These are phyloP conservation scores for Physcomitrellopsis africana DNA, from an alignment of 225 moss, liverwort and hornwort genomes.

Conservation along the genomic window DNA sequence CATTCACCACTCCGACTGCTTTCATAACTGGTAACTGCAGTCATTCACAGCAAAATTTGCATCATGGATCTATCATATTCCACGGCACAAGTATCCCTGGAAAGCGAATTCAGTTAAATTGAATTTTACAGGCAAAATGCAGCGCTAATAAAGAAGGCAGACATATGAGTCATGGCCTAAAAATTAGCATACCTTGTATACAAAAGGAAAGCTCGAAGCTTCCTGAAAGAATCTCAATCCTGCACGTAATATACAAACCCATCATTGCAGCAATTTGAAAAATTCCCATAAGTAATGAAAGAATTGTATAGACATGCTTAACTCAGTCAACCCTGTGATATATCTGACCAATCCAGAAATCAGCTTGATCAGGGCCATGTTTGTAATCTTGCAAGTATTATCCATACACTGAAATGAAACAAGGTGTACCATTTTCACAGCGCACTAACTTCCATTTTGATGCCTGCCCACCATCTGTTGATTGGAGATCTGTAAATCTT, in stretches of 20 bases:
- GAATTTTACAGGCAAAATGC: constrained; percentile 8
- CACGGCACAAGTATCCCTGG: not conserved
- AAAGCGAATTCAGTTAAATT: not conserved
- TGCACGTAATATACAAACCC: constrained; percentile 38
- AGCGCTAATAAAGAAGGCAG: constrained; percentile 20
- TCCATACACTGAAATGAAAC: constrained; percentile 16
- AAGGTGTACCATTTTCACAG: constrained; percentile 56
- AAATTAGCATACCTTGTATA: constrained; percentile 49
- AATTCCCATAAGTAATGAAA: not conserved
- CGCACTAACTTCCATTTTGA: constrained; percentile 62
- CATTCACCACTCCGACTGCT: constrained; percentile 79
- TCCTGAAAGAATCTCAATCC: constrained; percentile 64
- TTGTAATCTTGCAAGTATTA: constrained; percentile 3
- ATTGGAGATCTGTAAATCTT: constrained; percentile 37
- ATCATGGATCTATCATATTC: constrained; percentile 7
- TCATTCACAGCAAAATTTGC: constrained; percentile 12
- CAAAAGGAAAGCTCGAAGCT: constrained; percentile 47
- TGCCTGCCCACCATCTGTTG: constrained; percentile 36
- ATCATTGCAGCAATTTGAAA: constrained; percentile 26
- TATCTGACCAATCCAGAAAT: constrained; percentile 9
- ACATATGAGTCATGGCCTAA: not conserved
- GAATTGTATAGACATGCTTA: constrained; percentile 9
- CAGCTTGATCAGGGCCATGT: not conserved
- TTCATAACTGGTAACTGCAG: constrained; percentile 78
- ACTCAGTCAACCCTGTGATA: not conserved